A percentile compares a stretch with the other conserved stretches of the same genome.
phyloP scores from a whole-genome alignment of 1,284 basidiomycete genomes.

The Leccinum idahoense region DNA sequence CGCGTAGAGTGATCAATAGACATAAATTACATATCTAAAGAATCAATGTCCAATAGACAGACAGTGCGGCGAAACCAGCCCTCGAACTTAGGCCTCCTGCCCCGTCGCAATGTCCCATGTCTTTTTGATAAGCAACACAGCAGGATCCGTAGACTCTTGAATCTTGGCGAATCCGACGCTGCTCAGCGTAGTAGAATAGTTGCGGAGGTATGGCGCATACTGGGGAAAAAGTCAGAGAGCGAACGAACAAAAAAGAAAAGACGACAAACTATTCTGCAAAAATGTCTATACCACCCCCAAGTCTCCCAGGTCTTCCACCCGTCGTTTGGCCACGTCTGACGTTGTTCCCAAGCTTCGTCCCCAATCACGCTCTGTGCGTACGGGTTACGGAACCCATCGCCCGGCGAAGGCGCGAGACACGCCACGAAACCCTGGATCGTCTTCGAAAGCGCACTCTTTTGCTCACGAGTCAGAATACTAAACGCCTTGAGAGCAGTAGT shows the following conservation, averaged over 20 bases:
- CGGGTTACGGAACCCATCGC: slow-evolving; percentile 40
- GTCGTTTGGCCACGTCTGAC: slow-evolving; percentile 60
- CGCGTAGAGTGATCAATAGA: neutral
- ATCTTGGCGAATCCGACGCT: slow-evolving; percentile 61
- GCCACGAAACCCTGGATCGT: slow-evolving; percentile 70
- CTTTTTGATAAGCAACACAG: slow-evolving; percentile 52
- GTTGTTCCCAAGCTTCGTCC: slow-evolving; percentile 63
- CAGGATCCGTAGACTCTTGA: slow-evolving; percentile 51
- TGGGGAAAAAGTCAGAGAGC: slow-evolving; percentile 23
- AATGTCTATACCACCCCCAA: slow-evolving; percentile 85
- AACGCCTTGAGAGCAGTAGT: slow-evolving; percentile 69
- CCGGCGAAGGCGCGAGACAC: slow-evolving; percentile 44
- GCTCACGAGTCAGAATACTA: slow-evolving; percentile 64
- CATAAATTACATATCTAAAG: neutral
- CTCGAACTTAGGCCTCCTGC: slow-evolving; percentile 35
- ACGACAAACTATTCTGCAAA: slow-evolving; percentile 65
- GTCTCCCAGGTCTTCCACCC: slow-evolving; percentile 81
- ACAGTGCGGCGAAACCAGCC: neutral
- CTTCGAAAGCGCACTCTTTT: slow-evolving; percentile 62
- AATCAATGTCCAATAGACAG: neutral
- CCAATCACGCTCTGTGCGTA: slow-evolving; percentile 46
- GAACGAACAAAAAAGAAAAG: neutral
- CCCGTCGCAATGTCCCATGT: slow-evolving; percentile 69
- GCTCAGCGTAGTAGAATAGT: slow-evolving; percentile 60
- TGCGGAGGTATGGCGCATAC: slow-evolving; percentile 74